Evolutionary conservation across 768 basidiomycete genomes (phyloP).

Genomic region (Cantharellus cinnabarinus): DNA sequence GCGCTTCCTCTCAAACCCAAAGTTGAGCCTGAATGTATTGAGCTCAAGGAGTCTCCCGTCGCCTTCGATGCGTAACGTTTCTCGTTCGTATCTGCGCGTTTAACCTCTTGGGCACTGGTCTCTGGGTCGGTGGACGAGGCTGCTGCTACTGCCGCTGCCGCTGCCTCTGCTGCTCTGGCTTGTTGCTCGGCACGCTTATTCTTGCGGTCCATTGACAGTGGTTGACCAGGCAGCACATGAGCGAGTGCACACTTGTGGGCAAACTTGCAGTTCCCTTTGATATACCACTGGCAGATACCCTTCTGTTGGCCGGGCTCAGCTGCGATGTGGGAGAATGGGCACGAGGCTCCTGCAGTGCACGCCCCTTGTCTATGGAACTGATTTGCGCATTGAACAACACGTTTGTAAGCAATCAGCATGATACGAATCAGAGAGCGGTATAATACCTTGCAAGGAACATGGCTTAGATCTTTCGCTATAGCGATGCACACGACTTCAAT

Average conservation of each 20-base stretch:
- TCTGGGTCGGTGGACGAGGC: not conserved
- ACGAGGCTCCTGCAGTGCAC: constrained; percentile 83
- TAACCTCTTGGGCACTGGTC: not conserved
- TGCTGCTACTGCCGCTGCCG: not conserved
- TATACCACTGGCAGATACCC: constrained; percentile 72
- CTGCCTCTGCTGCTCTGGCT: not conserved
- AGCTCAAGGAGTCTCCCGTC: not conserved
- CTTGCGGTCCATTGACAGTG: constrained; percentile 78
- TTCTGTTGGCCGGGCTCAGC: constrained; percentile 61
- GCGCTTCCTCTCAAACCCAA: not conserved
- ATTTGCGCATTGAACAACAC: constrained; percentile 45
- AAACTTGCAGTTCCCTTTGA: constrained; percentile 82
- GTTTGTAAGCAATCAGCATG: constrained; percentile 35
- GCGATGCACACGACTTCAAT: not conserved
- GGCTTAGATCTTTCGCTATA: not conserved
- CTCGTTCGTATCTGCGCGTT: not conserved
- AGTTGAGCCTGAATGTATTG: not conserved
- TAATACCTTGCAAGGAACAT: not conserved
- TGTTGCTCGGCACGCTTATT: constrained; percentile 84
- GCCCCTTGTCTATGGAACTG: constrained; percentile 91
- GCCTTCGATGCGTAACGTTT: not conserved
- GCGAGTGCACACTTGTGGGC: constrained; percentile 78
- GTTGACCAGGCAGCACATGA: constrained; percentile 84
- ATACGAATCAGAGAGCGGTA: not conserved
- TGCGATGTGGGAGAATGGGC: constrained; percentile 77